phyloP scores from a whole-genome alignment of 202 grass and related monocot species.

The Setaria italica region DNA sequence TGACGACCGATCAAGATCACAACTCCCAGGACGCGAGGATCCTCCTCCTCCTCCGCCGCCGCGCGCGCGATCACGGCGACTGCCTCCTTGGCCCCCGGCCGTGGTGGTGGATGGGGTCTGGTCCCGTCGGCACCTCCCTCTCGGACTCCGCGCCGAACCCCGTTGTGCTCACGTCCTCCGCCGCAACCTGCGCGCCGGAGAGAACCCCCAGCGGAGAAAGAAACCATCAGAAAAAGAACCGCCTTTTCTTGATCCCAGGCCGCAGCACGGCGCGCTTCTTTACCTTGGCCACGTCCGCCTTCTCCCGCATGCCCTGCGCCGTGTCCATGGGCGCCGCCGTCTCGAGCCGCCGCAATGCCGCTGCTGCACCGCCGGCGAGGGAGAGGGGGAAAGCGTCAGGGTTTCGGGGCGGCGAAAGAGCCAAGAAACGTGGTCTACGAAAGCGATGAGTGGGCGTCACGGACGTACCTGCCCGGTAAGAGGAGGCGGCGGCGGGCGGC shows the following conservation, averaged over 20 bases:
- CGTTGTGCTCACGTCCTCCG: slow-evolving; percentile 61
- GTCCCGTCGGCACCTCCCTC: slow-evolving; percentile 83
- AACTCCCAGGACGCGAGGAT: background rate
- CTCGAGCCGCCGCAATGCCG: slow-evolving; percentile 48
- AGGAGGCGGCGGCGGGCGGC: slow-evolving; percentile 21
- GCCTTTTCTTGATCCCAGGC: slow-evolving; percentile 23
- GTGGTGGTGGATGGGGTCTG: slow-evolving; percentile 89
- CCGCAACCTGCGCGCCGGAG: slow-evolving; percentile 41
- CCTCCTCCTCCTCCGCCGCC: slow-evolving; percentile 13
- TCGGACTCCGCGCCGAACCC: slow-evolving; percentile 60
- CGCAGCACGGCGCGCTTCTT: background rate
- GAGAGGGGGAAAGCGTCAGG: slow-evolving; percentile 29
- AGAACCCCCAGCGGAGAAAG: slow-evolving; percentile 30
- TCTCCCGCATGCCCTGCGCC: slow-evolving; percentile 48
- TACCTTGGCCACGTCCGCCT: slow-evolving; percentile 62
- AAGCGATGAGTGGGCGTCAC: background rate
- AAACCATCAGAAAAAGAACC: slow-evolving; percentile 30
- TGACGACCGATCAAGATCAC: slow-evolving; percentile 24
- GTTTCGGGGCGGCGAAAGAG: slow-evolving; percentile 12
- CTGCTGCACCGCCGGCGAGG: slow-evolving; percentile 31
- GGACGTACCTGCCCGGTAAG: slow-evolving; percentile 48
- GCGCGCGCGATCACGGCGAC: slow-evolving; percentile 51
- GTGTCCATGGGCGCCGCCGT: slow-evolving; percentile 47
- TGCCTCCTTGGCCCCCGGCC: slow-evolving; percentile 58
- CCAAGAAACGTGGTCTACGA: background rate